Conservation (phyloP, 139 green algal species). For the Raphidocelis subcapitata region DNA sequence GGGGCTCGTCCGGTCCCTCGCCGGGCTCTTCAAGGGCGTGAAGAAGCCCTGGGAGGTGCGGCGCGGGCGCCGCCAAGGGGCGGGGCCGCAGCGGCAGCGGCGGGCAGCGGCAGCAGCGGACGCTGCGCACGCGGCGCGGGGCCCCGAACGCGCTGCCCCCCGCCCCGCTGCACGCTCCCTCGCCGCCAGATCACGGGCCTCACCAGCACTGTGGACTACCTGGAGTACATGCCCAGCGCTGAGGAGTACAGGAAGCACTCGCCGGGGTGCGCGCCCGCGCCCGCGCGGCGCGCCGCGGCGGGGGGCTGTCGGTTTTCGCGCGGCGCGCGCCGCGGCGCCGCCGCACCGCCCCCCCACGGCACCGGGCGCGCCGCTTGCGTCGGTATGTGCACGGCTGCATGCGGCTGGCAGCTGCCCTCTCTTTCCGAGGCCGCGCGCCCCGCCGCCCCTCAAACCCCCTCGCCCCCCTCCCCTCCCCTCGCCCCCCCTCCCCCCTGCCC, state of each 20-base stretch:
- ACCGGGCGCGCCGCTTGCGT: too few relatives aligned
- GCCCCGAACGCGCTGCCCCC: neutral
- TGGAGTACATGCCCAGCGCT: constrained; percentile 39
- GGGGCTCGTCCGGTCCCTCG: constrained; percentile 2
- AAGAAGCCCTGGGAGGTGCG: constrained; percentile 48
- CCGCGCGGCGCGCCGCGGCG: too few relatives aligned
- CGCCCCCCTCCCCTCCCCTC: neutral
- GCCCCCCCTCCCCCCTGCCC: neutral
- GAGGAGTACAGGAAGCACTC: constrained; percentile 38
- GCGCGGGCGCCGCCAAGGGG: neutral
- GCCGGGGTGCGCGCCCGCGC: constrained; percentile 36
- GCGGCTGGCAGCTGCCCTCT: too few relatives aligned
- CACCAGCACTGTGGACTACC: constrained; percentile 33
- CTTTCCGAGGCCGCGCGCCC: too few relatives aligned
- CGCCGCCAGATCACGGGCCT: constrained; percentile 35
- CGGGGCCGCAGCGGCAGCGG: neutral
- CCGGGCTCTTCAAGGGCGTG: constrained; percentile 23
- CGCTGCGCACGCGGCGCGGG: neutral
- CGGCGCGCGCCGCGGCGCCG: too few relatives aligned
- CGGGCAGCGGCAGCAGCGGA: neutral
- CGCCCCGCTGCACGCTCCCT: neutral
- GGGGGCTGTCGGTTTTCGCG: too few relatives aligned
- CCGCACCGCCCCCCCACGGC: too few relatives aligned
- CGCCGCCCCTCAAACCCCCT: too few relatives aligned
- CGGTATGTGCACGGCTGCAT: too few relatives aligned